A percentile compares a stretch with the other conserved stretches of the same genome.
Conservation (phyloP, 768 basidiomycete species). For the Xerocomellus intermedius region DNA sequence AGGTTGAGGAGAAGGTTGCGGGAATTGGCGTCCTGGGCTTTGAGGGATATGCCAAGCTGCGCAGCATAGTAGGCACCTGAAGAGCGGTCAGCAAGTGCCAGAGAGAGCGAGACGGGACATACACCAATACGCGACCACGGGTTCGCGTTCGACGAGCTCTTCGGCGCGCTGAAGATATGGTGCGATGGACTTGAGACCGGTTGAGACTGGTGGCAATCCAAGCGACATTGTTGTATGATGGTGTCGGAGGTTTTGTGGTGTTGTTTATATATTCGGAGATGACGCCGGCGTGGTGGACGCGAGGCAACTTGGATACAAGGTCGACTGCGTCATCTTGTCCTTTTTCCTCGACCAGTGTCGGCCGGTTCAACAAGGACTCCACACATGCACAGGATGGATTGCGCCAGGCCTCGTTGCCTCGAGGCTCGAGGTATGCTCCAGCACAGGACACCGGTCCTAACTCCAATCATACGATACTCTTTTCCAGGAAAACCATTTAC, state of each 20-base stretch:
- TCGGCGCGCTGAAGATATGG: constrained; percentile 89
- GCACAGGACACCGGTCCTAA: background rate
- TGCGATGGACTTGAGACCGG: constrained; percentile 62
- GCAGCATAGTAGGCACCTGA: constrained; percentile 90
- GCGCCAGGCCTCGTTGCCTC: background rate
- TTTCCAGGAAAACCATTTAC: constrained; percentile 6
- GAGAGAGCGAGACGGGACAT: constrained; percentile 31
- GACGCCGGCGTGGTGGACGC: constrained; percentile 9
- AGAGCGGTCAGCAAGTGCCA: background rate
- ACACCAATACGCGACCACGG: constrained; percentile 96
- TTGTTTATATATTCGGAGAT: background rate
- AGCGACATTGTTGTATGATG: constrained; percentile 34
- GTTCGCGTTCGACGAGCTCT: constrained; percentile 80
- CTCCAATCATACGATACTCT: background rate
- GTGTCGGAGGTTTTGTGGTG: background rate
- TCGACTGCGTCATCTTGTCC: background rate
- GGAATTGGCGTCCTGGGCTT: constrained; percentile 61
- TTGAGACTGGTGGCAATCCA: constrained; percentile 57
- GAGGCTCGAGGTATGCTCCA: background rate
- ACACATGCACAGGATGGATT: constrained; percentile 15
- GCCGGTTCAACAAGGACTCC: background rate
- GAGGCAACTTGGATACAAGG: background rate
- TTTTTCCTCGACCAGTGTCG: background rate
- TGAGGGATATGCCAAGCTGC: constrained; percentile 77
- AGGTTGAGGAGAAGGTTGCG: constrained; percentile 70